These are phyloP conservation scores for Sclerotinia glacialis DNA, from an alignment of 2,329 filamentous ascomycete genomes.

Conservation along the genomic window DNA sequence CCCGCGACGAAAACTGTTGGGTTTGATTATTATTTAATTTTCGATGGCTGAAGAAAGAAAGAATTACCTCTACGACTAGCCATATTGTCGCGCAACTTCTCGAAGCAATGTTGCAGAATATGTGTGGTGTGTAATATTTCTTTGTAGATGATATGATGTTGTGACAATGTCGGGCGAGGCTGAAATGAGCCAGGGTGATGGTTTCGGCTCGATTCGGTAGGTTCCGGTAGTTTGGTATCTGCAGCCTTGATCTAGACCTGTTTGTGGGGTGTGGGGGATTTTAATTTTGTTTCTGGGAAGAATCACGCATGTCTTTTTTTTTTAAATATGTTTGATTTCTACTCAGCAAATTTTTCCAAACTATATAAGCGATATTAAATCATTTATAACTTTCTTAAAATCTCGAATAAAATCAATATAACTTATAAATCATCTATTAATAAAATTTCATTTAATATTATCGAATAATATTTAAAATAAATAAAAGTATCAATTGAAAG, in stretches of 20 bases:
- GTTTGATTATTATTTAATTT: background rate
- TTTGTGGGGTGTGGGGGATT: slow-evolving; percentile 9
- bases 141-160: slow-evolving; percentile 14
- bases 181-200: background rate
- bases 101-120: background rate
- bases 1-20: slow-evolving; percentile 29
- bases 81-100: slow-evolving; percentile 7
- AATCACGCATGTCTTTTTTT: background rate
- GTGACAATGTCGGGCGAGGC: slow-evolving; percentile 1
- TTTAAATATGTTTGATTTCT: background rate
- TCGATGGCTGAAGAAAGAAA: background rate
- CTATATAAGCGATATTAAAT: too few species aligned
- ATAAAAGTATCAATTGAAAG: too few species aligned
- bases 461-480: too few species aligned
- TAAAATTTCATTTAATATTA: too few species aligned
- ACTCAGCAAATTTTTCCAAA: too few species aligned
- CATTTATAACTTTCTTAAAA: too few species aligned
- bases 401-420: too few species aligned
- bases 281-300: background rate
- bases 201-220: background rate
- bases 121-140: slow-evolving; percentile 6
- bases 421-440: too few species aligned
- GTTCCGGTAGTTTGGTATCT: background rate
- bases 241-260: slow-evolving; percentile 1
- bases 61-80: background rate